A percentile compares a stretch with the other conserved stretches of the same genome.
phyloP scores from a whole-genome alignment of 768 basidiomycete species.

The Tephrocybe sp. region DNA sequence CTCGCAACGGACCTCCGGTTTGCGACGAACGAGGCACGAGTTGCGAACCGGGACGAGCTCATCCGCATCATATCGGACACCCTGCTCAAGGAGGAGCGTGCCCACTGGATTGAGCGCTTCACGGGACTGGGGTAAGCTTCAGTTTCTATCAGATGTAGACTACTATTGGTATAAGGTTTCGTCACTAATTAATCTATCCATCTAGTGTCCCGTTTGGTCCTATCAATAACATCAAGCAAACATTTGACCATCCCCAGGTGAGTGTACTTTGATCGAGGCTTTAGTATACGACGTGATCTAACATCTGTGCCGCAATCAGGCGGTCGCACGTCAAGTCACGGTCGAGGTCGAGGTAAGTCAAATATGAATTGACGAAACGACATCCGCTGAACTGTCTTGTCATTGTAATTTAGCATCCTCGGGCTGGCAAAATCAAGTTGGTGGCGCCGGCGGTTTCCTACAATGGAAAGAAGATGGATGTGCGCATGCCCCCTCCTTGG shows the following conservation, averaged over 20 bases:
- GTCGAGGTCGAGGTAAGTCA: conserved; percentile 73
- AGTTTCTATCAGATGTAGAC: background rate
- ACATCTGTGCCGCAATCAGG: conserved; percentile 39
- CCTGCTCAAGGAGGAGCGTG: conserved; percentile 54
- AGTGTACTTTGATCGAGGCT: conserved; percentile 2
- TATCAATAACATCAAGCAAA: conserved; percentile 88
- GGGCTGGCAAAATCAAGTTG: conserved; percentile 74
- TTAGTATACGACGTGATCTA: background rate
- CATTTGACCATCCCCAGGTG: conserved; percentile 83
- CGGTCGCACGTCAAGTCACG: conserved; percentile 68
- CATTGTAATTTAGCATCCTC: conserved; percentile 51
- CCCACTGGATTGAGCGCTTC: conserved; percentile 74
- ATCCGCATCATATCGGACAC: conserved; percentile 62
- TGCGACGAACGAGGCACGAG: conserved; percentile 70
- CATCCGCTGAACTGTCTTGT: conserved; percentile 16
- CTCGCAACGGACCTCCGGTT: conserved; percentile 64
- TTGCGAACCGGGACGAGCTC: conserved; percentile 70
- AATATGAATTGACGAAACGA: conserved; percentile 22
- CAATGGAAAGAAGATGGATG: conserved; percentile 75
- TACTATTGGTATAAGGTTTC: background rate
- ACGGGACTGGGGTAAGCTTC: conserved; percentile 69
- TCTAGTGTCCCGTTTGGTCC: conserved; percentile 80
- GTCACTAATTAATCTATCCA: background rate
- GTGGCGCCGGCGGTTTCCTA: conserved; percentile 81
- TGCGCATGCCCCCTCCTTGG: conserved; percentile 81